Evolutionary conservation across 441 rosid species (phyloP).

Genomic region (Adansonia gregorii): DNA sequence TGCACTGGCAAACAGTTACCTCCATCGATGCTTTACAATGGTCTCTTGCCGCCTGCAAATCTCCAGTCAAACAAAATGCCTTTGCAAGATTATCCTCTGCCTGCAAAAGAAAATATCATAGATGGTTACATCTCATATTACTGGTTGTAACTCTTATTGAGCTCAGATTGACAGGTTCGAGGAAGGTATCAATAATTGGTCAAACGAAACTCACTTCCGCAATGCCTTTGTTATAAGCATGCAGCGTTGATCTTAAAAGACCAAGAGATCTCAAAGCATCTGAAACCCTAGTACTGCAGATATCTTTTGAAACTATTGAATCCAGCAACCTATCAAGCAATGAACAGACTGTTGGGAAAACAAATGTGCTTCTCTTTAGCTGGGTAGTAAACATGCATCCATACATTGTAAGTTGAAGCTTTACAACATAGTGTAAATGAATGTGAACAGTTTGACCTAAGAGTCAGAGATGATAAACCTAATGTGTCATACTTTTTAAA

Average conservation of each 20-base stretch:
- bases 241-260: constrained; percentile 58
- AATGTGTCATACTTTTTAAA: not conserved
- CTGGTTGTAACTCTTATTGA: not conserved
- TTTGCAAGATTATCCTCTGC: constrained; percentile 76
- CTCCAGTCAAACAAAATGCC: constrained; percentile 64
- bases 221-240: constrained; percentile 69
- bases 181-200: not conserved
- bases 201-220: constrained; percentile 68
- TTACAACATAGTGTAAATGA: not conserved
- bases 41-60: constrained; percentile 53
- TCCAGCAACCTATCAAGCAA: constrained; percentile 58
- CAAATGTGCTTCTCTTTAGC: constrained; percentile 4
- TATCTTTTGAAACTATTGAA: constrained; percentile 42
- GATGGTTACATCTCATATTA: constrained; percentile 10
- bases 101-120: constrained; percentile 41
- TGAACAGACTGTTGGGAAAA: constrained; percentile 22
- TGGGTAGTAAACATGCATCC: not conserved
- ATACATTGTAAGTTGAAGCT: not conserved
- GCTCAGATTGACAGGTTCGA: not conserved
- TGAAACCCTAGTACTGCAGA: constrained; percentile 41
- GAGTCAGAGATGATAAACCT: constrained; percentile 12
- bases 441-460: not conserved
- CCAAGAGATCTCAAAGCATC: constrained; percentile 60
- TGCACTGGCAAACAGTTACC: constrained; percentile 42
- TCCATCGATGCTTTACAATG: constrained; percentile 72